These are phyloP conservation scores for Phaeotremella skinneri DNA, from an alignment of 768 basidiomycete genomes.

Conservation along the genomic window DNA sequence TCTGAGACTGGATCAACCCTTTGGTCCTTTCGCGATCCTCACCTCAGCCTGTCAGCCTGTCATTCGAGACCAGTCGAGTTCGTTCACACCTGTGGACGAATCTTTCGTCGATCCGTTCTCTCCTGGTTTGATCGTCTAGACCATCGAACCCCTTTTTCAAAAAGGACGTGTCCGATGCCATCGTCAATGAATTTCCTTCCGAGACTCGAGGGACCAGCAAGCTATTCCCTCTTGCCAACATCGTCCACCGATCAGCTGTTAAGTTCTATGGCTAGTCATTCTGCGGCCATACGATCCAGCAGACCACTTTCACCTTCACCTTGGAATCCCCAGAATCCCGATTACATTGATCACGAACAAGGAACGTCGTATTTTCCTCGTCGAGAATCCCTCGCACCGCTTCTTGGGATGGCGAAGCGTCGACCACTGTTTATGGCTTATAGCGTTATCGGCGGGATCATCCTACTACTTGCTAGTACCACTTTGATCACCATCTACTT, in stretches of 20 bases:
- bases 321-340: not conserved
- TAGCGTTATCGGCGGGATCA: not conserved
- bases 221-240: not conserved
- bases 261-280: not conserved
- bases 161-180: not conserved
- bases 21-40: no score
- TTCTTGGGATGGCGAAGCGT: not conserved
- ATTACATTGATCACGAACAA: not conserved
- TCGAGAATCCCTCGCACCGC: not conserved
- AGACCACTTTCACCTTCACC: not conserved
- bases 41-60: no score
- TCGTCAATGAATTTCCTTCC: not conserved
- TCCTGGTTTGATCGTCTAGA: no score
- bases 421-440: not conserved
- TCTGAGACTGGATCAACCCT: no score
- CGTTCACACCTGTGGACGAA: no score
- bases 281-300: not conserved
- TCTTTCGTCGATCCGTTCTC: no score
- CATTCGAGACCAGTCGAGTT: no score
- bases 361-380: not conserved
- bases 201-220: not conserved
- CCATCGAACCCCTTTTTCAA: no score
- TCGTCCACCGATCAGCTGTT: conserved; percentile 1
- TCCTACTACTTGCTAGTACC: not conserved
- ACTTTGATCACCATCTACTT: not conserved